Conservation (phyloP, 352 stramenopile genomes). For the Plasmopara muralis region DNA sequence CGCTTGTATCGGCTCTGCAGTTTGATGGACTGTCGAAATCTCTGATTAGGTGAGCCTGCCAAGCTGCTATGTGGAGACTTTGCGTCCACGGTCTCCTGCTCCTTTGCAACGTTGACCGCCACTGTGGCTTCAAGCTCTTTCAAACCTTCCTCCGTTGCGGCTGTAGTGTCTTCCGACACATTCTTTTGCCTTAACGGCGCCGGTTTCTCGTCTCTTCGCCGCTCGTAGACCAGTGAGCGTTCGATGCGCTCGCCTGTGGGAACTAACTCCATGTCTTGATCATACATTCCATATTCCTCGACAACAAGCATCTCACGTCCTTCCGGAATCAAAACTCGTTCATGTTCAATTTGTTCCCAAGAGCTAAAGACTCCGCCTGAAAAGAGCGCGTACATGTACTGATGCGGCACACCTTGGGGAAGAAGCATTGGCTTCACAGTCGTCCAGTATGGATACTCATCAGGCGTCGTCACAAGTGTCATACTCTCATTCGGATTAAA, state of each 20-base stretch:
- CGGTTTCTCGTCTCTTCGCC: conserved; percentile 21
- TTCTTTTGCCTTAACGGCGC: conserved; percentile 7
- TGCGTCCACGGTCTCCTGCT: conserved; percentile 19
- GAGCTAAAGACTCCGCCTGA: conserved; percentile 76
- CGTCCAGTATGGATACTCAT: conserved; percentile 95
- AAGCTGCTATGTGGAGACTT: conserved; percentile 22
- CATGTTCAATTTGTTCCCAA: conserved; percentile 72
- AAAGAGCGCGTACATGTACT: conserved; percentile 90
- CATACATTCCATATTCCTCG: conserved; percentile 70
- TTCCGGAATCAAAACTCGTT: conserved; percentile 67
- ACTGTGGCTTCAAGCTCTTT: conserved; percentile 9
- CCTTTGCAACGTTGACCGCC: conserved; percentile 5
- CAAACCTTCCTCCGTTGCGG: conserved; percentile 2
- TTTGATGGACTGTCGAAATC: conserved; percentile 53
- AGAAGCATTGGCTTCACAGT: conserved; percentile 92
- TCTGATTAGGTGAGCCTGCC: conserved; percentile 39
- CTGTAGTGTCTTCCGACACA: conserved; percentile 9
- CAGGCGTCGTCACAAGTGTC: conserved; percentile 93
- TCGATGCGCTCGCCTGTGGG: conserved; percentile 47
- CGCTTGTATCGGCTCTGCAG: conserved; percentile 78
- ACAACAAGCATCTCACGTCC: conserved; percentile 75
- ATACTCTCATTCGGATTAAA: conserved; percentile 87
- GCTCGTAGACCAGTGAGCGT: conserved; percentile 58
- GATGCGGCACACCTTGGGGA: conserved; percentile 68
- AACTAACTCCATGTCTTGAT: conserved; percentile 56